These are phyloP conservation scores for Citrullus colocynthis DNA, from an alignment of 306 rosid genomes.

Conservation along the genomic window DNA sequence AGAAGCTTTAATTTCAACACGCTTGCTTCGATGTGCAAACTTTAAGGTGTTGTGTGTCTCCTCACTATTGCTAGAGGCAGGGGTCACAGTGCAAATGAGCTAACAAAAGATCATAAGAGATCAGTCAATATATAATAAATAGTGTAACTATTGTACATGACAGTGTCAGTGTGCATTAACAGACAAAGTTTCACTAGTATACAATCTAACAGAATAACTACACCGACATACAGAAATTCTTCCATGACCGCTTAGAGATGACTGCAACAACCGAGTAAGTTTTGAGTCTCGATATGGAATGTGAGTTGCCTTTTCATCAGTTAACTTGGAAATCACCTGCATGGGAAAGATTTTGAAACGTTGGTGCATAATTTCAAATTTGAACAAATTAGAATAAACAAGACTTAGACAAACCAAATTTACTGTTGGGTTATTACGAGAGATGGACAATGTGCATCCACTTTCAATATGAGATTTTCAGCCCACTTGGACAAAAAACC, in stretches of 20 bases:
- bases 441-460: neutral
- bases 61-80: conserved; percentile 48
- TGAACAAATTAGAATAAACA: neutral
- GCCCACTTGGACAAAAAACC: neutral
- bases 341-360: conserved; percentile 3
- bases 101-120: conserved; percentile 12
- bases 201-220: neutral
- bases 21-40: conserved; percentile 53
- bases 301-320: conserved; percentile 46
- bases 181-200: neutral
- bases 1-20: conserved; percentile 43
- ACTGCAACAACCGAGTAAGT: conserved; percentile 51
- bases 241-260: conserved; percentile 51
- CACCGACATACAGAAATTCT: conserved; percentile 33
- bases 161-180: neutral
- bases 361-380: neutral
- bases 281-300: conserved; percentile 52
- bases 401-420: neutral
- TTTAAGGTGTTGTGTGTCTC: conserved; percentile 47
- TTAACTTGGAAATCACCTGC: conserved; percentile 49
- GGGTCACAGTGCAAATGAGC: conserved; percentile 50
- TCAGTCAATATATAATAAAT: neutral
- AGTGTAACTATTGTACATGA: neutral
- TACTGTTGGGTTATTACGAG: neutral
- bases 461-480: neutral